A percentile compares a stretch with the other conserved stretches of the same genome.
phyloP scores from a whole-genome alignment of 192 early-diverging fungal genomes.

The Backusella westeae region DNA sequence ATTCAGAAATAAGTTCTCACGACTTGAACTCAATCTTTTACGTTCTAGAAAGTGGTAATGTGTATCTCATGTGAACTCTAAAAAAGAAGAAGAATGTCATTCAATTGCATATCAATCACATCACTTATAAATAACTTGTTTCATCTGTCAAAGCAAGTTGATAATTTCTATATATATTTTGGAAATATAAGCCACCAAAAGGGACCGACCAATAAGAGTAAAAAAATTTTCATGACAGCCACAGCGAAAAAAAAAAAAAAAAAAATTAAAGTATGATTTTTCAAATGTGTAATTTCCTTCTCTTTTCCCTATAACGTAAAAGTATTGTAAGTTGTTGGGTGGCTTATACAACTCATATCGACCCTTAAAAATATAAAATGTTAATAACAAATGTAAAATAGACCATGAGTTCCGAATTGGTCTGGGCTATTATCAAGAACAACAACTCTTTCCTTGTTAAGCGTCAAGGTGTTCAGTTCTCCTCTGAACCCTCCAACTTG shows the following conservation, averaged over 20 bases:
- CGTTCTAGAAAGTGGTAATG: no score
- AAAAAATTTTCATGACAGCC: conserved; percentile 5
- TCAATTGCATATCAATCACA: not conserved
- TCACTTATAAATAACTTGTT: not conserved
- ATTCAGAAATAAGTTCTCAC: no score
- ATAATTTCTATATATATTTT: not conserved
- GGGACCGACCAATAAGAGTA: not conserved
- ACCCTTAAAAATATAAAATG: not conserved
- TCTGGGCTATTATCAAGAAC: conserved; percentile 70
- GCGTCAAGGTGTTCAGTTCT: conserved; percentile 72
- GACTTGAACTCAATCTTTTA: no score
- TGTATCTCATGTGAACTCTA: no score
- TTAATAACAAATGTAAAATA: not conserved
- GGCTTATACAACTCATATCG: not conserved
- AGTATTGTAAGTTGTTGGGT: conserved; percentile 14
- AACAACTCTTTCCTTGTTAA: conserved; percentile 81
- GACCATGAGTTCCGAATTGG: conserved; percentile 40
- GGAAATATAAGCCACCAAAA: conserved; percentile 1
- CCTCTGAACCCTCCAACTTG: conserved; percentile 73
- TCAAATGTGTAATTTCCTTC: not conserved
- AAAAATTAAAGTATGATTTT: conserved; percentile 1
- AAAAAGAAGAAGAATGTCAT: not conserved
- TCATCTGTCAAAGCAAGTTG: not conserved
- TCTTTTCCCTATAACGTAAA: conserved; percentile 17
- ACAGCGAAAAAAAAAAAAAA: not conserved